phyloP scores from a whole-genome alignment of 805 yeast genomes.

The Ogataea pini region DNA sequence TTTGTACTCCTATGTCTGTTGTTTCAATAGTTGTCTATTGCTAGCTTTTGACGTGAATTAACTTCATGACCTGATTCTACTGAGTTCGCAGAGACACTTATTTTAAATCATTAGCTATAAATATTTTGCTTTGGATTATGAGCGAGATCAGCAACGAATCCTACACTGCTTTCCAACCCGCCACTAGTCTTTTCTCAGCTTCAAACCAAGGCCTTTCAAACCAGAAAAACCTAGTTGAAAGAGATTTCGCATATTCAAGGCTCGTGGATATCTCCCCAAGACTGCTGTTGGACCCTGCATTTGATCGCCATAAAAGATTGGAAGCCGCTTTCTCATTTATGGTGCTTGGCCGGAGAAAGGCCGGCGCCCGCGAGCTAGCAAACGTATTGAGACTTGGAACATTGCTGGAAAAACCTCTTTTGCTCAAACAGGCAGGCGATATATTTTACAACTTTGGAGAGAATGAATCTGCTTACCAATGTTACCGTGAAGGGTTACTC shows the following conservation, averaged over 20 bases:
- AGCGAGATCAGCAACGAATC: constrained; percentile 20
- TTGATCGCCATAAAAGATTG: constrained; percentile 11
- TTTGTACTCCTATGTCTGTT: neutral
- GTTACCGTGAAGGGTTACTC: constrained; percentile 21
- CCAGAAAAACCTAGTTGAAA: constrained; percentile 16
- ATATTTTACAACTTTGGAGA: constrained; percentile 17
- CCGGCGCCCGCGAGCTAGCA: constrained; percentile 23
- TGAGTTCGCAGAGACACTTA: neutral
- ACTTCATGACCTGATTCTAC: neutral
- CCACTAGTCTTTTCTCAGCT: constrained; percentile 20
- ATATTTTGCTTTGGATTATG: constrained; percentile 17
- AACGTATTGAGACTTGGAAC: constrained; percentile 19
- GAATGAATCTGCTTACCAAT: constrained; percentile 15
- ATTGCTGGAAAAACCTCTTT: constrained; percentile 12
- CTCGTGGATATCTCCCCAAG: constrained; percentile 9
- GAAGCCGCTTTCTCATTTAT: constrained; percentile 20
- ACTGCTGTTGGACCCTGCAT: constrained; percentile 16
- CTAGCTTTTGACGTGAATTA: too few relatives aligned
- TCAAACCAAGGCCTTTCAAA: constrained; percentile 20
- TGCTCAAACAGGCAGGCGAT: constrained; percentile 20
- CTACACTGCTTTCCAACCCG: constrained; percentile 19
- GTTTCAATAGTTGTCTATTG: too few relatives aligned
- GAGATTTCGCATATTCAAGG: constrained; percentile 20
- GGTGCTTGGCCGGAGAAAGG: constrained; percentile 20
- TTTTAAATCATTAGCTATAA: constrained; percentile 8